phyloP scores from a whole-genome alignment of 805 yeast species.

The Yarrowia porcina region DNA sequence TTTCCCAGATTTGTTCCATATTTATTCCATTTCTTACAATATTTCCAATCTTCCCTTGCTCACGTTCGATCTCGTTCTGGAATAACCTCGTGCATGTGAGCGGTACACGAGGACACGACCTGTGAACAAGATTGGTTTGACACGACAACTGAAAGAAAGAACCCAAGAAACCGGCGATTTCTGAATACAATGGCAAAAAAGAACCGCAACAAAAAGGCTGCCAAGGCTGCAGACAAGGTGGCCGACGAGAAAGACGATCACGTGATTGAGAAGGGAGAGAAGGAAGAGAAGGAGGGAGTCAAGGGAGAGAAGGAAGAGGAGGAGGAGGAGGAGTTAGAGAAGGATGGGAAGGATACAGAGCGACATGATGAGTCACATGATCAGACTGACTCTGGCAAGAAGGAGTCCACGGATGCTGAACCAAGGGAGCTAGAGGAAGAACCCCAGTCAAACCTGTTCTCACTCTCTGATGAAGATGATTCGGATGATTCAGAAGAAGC shows the following conservation, averaged over 20 bases:
- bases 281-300: neutral
- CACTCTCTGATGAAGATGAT: neutral
- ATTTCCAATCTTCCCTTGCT: neutral
- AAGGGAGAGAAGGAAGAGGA: neutral
- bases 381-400: too few species aligned
- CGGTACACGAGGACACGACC: neutral
- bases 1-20: too few species aligned
- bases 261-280: too few species aligned
- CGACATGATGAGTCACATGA: too few species aligned
- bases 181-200: neutral
- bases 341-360: too few species aligned
- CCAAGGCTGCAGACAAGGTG: neutral
- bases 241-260: neutral
- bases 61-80: neutral
- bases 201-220: neutral
- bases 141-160: neutral
- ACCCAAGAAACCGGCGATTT: neutral
- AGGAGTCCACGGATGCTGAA: too few species aligned
- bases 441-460: neutral
- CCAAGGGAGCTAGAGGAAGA: neutral
- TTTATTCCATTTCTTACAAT: too few species aligned
- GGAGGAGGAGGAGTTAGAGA: neutral
- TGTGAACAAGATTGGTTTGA: neutral
- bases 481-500: neutral
- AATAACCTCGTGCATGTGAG: neutral